A percentile compares a stretch with the other conserved stretches of the same genome.
Evolutionary conservation across 441 rosid species (phyloP).

Genomic region (Populus tomentosa): DNA sequence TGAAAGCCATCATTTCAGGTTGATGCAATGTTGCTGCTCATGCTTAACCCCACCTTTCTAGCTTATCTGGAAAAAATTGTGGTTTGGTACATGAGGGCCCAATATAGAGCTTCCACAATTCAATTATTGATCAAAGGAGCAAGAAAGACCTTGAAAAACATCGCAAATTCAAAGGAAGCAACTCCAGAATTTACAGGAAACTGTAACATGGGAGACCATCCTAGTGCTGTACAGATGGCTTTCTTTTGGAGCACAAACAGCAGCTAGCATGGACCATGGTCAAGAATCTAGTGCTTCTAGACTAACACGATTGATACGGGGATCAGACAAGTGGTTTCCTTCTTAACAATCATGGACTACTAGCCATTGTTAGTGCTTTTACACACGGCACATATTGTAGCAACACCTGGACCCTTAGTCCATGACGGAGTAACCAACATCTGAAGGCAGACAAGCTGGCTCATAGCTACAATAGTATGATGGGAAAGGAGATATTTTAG

Average conservation of each 20-base stretch:
- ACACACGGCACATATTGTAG: constrained; percentile 18
- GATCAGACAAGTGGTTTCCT: background rate
- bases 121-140: background rate
- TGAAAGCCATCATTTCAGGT: background rate
- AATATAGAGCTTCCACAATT: background rate
- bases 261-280: background rate
- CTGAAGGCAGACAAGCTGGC: background rate
- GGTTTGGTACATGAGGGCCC: background rate
- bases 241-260: background rate
- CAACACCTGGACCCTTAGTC: background rate
- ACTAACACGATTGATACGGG: background rate
- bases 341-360: background rate
- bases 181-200: constrained; percentile 17
- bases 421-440: background rate
- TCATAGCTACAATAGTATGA: background rate
- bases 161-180: background rate
- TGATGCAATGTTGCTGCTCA: background rate
- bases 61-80: no score
- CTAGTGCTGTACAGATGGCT: constrained; percentile 24
- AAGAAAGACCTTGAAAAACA: background rate
- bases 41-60: background rate
- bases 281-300: background rate
- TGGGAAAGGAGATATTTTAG: background rate
- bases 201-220: background rate
- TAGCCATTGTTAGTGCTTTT: constrained; percentile 23